A percentile compares a stretch with the other conserved stretches of the same genome.
Conservation (phyloP, 202 grass and related monocot species). For the Sporobolus alterniflorus region DNA sequence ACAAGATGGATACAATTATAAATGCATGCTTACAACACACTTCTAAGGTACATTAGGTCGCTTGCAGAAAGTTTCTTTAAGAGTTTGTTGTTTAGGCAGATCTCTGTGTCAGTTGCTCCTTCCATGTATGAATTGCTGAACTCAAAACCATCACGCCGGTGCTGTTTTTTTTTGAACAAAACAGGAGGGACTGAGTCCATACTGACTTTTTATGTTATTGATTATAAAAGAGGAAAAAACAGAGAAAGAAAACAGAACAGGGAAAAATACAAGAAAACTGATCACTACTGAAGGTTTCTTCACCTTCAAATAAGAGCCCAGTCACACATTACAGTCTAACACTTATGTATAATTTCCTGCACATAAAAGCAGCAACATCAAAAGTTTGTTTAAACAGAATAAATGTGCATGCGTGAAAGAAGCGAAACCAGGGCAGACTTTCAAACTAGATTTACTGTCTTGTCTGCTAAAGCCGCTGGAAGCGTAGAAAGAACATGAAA, state of each 20-base stretch:
- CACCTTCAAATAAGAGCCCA: too few species aligned
- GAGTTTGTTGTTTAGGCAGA: slow-evolving; percentile 45
- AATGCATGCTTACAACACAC: slow-evolving; percentile 18
- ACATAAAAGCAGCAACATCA: slow-evolving; percentile 15
- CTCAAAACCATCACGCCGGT: slow-evolving; percentile 93
- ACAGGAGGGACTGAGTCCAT: too few species aligned
- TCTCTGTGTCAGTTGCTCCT: slow-evolving; percentile 80
- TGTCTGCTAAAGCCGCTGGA: background rate
- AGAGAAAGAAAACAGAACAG: too few species aligned
- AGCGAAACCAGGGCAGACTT: background rate
- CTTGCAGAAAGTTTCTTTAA: slow-evolving; percentile 18
- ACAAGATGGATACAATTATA: slow-evolving; percentile 8
- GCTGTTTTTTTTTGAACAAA: slow-evolving; percentile 87
- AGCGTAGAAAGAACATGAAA: slow-evolving; percentile 2
- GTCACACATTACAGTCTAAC: too few species aligned
- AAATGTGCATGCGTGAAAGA: background rate
- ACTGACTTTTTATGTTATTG: too few species aligned
- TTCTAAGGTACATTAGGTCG: slow-evolving; percentile 2
- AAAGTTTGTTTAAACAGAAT: slow-evolving; percentile 21
- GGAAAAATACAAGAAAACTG: too few species aligned
- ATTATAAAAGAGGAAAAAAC: too few species aligned
- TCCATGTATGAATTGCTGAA: slow-evolving; percentile 92
- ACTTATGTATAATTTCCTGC: slow-evolving; percentile 89
- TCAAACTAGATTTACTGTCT: background rate
- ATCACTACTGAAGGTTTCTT: too few species aligned